Evolutionary conservation across 176 grass and related monocot species (phyloP).

Genomic region (Alopecurus myosuroides): DNA sequence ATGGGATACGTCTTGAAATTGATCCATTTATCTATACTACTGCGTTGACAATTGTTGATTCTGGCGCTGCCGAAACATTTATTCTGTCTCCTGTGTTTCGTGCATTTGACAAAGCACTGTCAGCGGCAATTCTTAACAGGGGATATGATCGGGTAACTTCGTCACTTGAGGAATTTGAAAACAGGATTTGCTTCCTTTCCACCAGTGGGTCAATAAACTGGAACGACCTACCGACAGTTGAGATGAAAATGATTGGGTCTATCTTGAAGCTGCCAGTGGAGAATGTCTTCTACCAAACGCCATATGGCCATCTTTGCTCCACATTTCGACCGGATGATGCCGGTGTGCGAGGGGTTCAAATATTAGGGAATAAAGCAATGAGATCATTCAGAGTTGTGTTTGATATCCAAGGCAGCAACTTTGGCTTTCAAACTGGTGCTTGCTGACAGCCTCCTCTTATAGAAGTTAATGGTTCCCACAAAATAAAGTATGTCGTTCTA

Average conservation of each 20-base stretch:
- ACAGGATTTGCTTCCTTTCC: background rate
- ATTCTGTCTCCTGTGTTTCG: constrained; percentile 8
- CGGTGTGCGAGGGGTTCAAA: background rate
- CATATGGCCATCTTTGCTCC: background rate
- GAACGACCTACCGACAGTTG: background rate
- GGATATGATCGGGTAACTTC: background rate
- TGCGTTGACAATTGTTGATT: background rate
- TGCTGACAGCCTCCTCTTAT: background rate
- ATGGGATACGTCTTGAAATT: constrained; percentile 1
- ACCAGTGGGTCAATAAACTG: background rate
- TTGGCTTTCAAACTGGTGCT: constrained; percentile 16
- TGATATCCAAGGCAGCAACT: constrained; percentile 1
- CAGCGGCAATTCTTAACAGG: background rate
- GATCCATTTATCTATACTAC: background rate
- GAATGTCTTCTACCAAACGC: background rate
- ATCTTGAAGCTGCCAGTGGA: background rate
- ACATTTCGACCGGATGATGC: constrained; percentile 16
- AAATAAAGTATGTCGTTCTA: background rate
- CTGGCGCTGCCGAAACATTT: background rate
- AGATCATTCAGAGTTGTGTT: constrained; percentile 21
- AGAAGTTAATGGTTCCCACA: background rate
- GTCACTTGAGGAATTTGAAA: background rate
- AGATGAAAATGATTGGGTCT: constrained; percentile 10
- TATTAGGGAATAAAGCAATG: constrained; percentile 8
- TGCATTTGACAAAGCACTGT: background rate